phyloP scores from a whole-genome alignment of 345 rosid genomes.

The Clausena lansium region DNA sequence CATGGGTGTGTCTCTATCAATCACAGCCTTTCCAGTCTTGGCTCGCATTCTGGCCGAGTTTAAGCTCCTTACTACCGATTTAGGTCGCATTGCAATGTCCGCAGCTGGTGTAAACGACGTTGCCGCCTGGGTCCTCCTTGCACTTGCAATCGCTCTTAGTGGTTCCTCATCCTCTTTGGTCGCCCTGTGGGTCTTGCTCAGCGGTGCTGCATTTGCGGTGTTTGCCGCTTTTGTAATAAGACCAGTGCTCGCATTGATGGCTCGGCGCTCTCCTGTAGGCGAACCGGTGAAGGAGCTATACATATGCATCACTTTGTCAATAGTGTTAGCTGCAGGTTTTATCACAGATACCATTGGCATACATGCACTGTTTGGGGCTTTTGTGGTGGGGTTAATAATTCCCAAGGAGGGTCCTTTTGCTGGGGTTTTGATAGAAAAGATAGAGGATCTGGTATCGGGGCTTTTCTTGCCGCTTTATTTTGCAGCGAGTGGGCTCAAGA shows the following conservation, averaged over 20 bases:
- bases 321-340: conserved; percentile 36
- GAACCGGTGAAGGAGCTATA: conserved; percentile 48
- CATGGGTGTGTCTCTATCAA: conserved; percentile 53
- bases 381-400: conserved; percentile 38
- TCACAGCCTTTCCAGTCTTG: conserved; percentile 49
- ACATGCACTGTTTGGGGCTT: conserved; percentile 47
- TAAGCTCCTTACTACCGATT: conserved; percentile 48
- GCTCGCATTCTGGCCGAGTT: conserved; percentile 51
- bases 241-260: conserved; percentile 29
- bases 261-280: conserved; percentile 38
- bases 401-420: conserved; percentile 50
- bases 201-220: conserved; percentile 31
- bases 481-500: conserved; percentile 42
- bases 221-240: conserved; percentile 15
- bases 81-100: conserved; percentile 53
- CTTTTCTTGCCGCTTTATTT: conserved; percentile 45
- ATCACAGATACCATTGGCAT: conserved; percentile 44
- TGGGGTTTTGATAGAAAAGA: conserved; percentile 38
- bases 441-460: conserved; percentile 45
- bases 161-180: conserved; percentile 25
- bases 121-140: conserved; percentile 50
- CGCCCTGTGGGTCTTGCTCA: conserved; percentile 45
- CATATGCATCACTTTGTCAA: conserved; percentile 34
- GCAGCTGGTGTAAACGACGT: conserved; percentile 49
- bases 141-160: conserved; percentile 44